phyloP scores from a whole-genome alignment of 768 basidiomycete genomes.

The Termitomyces heimii region DNA sequence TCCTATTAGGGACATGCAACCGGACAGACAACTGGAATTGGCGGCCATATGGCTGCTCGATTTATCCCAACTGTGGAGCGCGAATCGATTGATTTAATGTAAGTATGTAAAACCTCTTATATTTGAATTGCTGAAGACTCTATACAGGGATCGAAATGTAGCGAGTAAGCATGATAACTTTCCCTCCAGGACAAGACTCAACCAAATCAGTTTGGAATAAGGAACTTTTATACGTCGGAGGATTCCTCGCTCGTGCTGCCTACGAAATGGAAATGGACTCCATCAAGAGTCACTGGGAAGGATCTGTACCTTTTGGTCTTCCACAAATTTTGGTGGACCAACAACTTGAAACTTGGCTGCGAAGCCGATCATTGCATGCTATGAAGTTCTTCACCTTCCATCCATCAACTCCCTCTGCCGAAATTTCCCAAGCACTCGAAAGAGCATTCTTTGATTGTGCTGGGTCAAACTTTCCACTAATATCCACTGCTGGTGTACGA shows the following conservation, averaged over 20 bases:
- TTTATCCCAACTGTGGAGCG: slow-evolving; percentile 97
- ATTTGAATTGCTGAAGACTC: not conserved
- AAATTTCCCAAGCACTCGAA: slow-evolving; percentile 70
- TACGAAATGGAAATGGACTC: slow-evolving; percentile 78
- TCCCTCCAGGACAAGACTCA: slow-evolving; percentile 2
- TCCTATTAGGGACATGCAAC: slow-evolving; percentile 82
- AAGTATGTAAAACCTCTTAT: slow-evolving; percentile 19
- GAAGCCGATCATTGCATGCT: slow-evolving; percentile 64
- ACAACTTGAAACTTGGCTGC: slow-evolving; percentile 46
- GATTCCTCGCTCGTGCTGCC: slow-evolving; percentile 72
- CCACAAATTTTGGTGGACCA: slow-evolving; percentile 24
- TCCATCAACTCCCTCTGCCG: slow-evolving; percentile 77
- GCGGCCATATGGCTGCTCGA: slow-evolving; percentile 60
- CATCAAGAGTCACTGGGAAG: slow-evolving; percentile 58
- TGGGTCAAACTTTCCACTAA: slow-evolving; percentile 52
- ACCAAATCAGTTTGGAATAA: slow-evolving; percentile 72
- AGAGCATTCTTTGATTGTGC: slow-evolving; percentile 73
- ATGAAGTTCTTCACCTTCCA: slow-evolving; percentile 89
- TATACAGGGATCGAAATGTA: slow-evolving; percentile 70
- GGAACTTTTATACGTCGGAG: slow-evolving; percentile 82
- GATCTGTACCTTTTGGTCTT: slow-evolving; percentile 27
- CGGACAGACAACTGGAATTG: slow-evolving; percentile 84
- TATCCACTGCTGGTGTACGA: slow-evolving; percentile 71
- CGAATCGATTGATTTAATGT: slow-evolving; percentile 89
- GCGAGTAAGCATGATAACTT: slow-evolving; percentile 40